Base-by-base conservation (phyloP, 768 basidiomycete species). In the Rhizopogon vesiculosus region DNA sequence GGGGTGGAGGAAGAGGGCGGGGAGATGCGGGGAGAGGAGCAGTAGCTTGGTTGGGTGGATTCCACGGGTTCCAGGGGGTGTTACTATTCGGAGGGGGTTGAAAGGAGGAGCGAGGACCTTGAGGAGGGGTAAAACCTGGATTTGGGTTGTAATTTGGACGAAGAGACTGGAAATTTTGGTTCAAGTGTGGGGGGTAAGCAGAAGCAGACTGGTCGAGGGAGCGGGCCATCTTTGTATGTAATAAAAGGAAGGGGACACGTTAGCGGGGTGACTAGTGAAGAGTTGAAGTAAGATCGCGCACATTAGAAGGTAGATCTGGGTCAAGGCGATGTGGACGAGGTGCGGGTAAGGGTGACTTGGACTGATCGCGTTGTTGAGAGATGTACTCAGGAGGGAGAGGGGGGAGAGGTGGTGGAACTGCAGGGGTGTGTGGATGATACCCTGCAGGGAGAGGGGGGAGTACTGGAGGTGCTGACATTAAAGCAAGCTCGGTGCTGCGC, bases 321-420 rank as follows among this genome's bases (percentile, higher is more conserved):
- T 85, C 81, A 12, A 85, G 54, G 40, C 81, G 78, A 61, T 86
- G 83, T 0, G 88, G 86, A 10, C 83, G 75, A 5, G 88, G 88
- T 0, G 88, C 88, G 2, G 78, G 78, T 18, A 89, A 69, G 3
- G 86, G 76, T 57, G 81, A 63, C 59, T 77, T 77, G 29, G 55
- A 61, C 43, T 42, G 60, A 7, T 63, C 44, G 60, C 64, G 48
- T 57, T 64, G 53, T 58, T 62, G 51, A 46, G 54, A 64, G 62
- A 57, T 18, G 50, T 77, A 70, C 49, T 70, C 68, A 7, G 77
- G 72, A 6, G 82, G 80, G 5, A 76, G 69, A 7, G 81, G 82
- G 1, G 82, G 82, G 1, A 82, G 41, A 0, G 82, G 79, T 1
- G 82, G 82, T 2, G 76, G 74, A 52, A 61, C 44, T 58, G 49